Conservation (phyloP, 805 yeast species). For the Cyberlindnera japonica region DNA sequence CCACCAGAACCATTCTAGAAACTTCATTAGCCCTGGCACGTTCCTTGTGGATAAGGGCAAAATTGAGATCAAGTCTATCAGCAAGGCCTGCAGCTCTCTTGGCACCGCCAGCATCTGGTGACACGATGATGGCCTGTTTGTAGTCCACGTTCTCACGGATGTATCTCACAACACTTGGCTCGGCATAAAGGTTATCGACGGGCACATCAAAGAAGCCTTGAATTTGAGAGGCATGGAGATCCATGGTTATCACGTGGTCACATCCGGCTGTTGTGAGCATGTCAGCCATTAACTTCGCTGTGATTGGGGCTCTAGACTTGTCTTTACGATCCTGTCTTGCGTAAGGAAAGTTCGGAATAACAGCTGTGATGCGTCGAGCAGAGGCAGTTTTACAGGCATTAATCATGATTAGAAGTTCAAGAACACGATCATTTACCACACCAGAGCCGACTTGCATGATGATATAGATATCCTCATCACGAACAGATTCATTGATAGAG, state of each 20-base stretch:
- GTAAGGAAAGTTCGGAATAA: slow-evolving; percentile 78
- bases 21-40: slow-evolving; percentile 82
- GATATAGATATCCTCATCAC: slow-evolving; percentile 81
- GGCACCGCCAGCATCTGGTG: slow-evolving; percentile 92
- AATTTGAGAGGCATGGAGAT: slow-evolving; percentile 83
- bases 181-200: slow-evolving; percentile 81
- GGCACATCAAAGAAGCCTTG: slow-evolving; percentile 85
- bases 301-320: slow-evolving; percentile 79
- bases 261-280: slow-evolving; percentile 82
- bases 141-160: slow-evolving; percentile 58
- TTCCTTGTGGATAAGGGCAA: slow-evolving; percentile 83
- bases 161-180: slow-evolving; percentile 74
- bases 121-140: slow-evolving; percentile 66
- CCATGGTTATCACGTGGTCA: slow-evolving; percentile 84
- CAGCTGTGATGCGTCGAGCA: slow-evolving; percentile 79
- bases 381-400: slow-evolving; percentile 82
- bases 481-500: slow-evolving; percentile 74
- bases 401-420: slow-evolving; percentile 74
- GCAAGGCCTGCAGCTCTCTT: slow-evolving; percentile 86
- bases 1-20: slow-evolving; percentile 79
- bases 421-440: slow-evolving; percentile 67
- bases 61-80: slow-evolving; percentile 71
- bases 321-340: slow-evolving; percentile 90
- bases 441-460: slow-evolving; percentile 80
- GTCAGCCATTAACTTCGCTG: slow-evolving; percentile 82